Evolutionary conservation across 768 basidiomycete genomes (phyloP).

Genomic region (Mycena galericulata): DNA sequence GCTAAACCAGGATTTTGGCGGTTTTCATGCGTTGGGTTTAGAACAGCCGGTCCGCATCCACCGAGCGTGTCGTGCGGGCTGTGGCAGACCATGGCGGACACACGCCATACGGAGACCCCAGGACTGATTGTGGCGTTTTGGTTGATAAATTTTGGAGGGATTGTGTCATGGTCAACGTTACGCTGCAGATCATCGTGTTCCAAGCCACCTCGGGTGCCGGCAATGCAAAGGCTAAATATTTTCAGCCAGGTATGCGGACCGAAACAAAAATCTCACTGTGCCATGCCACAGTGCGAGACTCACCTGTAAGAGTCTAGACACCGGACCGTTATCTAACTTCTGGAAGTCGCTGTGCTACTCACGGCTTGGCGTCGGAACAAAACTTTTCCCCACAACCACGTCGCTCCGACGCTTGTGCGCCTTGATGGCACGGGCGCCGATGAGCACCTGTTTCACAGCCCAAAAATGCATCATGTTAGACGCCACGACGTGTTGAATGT

Average conservation of each 20-base stretch:
- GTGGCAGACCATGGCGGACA: neutral
- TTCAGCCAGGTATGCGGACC: too few species aligned
- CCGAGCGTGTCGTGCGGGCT: neutral
- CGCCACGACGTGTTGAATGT: neutral
- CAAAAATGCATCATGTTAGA: neutral
- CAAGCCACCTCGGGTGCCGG: neutral
- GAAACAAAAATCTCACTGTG: too few species aligned
- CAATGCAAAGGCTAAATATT: neutral
- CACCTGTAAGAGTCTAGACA: too few species aligned
- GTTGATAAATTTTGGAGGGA: slow-evolving; percentile 5
- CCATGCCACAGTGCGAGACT: too few species aligned
- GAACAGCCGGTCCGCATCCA: slow-evolving; percentile 1
- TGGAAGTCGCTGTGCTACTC: too few species aligned
- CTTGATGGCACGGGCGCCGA: neutral
- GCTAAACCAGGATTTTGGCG: slow-evolving; percentile 10
- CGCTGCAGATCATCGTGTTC: neutral
- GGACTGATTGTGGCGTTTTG: slow-evolving; percentile 18
- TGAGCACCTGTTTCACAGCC: neutral
- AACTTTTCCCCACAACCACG: too few species aligned
- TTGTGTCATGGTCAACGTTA: slow-evolving; percentile 9
- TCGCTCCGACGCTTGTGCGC: too few species aligned
- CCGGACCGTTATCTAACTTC: too few species aligned
- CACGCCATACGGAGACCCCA: slow-evolving; percentile 13
- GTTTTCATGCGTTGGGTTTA: neutral
- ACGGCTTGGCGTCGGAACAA: too few species aligned